A percentile compares a stretch with the other conserved stretches of the same genome.
These are phyloP conservation scores for Polyplosphaeria fusca DNA, from an alignment of 495 filamentous ascomycete species.

Conservation along the genomic window DNA sequence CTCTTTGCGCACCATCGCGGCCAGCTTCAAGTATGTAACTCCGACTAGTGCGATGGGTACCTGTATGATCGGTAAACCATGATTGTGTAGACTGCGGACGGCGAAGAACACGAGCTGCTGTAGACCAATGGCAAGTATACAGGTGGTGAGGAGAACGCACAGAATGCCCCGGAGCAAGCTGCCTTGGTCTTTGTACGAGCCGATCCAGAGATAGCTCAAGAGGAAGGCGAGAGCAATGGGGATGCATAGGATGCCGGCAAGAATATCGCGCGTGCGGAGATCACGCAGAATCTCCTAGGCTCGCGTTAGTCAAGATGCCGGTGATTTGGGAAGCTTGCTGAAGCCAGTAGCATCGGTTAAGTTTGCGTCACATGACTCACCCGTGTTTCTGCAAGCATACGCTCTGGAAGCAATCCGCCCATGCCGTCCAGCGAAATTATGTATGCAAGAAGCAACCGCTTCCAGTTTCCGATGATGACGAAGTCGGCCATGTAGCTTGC, in stretches of 20 bases:
- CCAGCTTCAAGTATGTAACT: too few relatives aligned
- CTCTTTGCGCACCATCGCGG: too few relatives aligned
- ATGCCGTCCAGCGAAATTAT: neutral
- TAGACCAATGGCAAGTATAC: neutral
- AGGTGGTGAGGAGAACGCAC: neutral
- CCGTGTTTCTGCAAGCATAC: neutral
- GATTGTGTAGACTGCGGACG: too few relatives aligned
- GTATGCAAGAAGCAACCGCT: neutral
- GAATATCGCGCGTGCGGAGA: neutral
- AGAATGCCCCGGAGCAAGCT: neutral
- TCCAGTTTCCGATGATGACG: conserved; percentile 1
- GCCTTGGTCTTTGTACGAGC: neutral
- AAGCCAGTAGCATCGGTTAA: too few relatives aligned
- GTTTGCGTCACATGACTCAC: too few relatives aligned
- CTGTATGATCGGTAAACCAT: too few relatives aligned
- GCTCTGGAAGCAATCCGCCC: neutral
- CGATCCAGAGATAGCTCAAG: neutral
- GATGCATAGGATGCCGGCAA: neutral
- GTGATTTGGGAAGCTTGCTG: too few relatives aligned
- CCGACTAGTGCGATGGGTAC: too few relatives aligned
- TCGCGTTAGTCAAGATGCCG: too few relatives aligned
- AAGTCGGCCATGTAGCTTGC: conserved; percentile 2
- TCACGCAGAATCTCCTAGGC: too few relatives aligned
- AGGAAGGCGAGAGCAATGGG: neutral
- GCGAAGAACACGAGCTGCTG: neutral